Percentiles rank a stretch among this genome's conserved stretches.
These are phyloP conservation scores for Auxenochlorella pyrenoidosa DNA, from an alignment of 139 green algal genomes.

Conservation along the genomic window DNA sequence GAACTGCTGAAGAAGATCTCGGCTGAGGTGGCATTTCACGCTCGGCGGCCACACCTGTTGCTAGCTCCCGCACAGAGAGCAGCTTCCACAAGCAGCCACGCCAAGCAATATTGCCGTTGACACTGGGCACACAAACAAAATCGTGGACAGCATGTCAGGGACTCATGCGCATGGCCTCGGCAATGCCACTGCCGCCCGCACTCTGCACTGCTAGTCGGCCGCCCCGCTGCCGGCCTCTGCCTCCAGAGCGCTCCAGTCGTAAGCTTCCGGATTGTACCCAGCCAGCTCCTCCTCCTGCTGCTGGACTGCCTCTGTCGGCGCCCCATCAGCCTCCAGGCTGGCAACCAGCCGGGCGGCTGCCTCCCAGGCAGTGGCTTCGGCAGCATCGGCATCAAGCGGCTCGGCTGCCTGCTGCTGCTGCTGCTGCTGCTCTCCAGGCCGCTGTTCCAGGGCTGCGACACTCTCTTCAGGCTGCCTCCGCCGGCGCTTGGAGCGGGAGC, in stretches of 20 bases:
- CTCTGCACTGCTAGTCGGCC: too few species aligned
- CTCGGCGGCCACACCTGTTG: too few species aligned
- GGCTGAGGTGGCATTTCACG: too few species aligned
- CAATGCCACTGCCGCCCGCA: too few species aligned
- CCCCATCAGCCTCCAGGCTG: too few species aligned
- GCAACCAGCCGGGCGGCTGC: background rate
- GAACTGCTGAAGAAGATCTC: too few species aligned
- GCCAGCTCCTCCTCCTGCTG: constrained; percentile 20
- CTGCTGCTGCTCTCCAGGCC: background rate
- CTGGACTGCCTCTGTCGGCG: background rate
- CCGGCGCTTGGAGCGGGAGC: background rate
- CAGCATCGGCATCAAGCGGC: background rate
- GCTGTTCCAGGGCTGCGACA: background rate
- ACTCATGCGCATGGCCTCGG: too few species aligned
- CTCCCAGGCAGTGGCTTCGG: background rate
- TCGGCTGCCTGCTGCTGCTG: background rate
- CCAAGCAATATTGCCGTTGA: too few species aligned
- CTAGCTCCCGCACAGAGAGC: too few species aligned
- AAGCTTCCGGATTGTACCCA: constrained; percentile 7
- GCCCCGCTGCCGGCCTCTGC: too few species aligned
- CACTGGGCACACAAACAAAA: too few species aligned
- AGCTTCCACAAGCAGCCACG: background rate
- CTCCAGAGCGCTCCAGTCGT: constrained; percentile 18
- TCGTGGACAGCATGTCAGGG: too few species aligned
- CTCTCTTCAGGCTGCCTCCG: background rate